Conservation (phyloP, 805 yeast genomes). For the Kuraishia ogatae region DNA sequence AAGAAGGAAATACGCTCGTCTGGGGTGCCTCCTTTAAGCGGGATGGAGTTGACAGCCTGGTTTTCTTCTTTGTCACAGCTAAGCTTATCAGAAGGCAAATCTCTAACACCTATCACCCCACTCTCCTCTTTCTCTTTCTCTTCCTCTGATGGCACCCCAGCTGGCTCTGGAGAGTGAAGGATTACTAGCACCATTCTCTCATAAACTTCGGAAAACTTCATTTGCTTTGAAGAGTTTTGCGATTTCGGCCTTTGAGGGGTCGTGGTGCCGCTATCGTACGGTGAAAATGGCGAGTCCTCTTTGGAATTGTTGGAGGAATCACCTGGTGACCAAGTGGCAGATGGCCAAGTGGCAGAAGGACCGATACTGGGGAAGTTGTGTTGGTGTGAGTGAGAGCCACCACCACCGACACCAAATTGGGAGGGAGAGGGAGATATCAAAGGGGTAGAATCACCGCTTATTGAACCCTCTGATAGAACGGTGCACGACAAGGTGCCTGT, state of each 20-base stretch:
- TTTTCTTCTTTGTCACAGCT: not conserved
- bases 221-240: conserved; percentile 5
- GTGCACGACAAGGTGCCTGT: not conserved
- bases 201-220: conserved; percentile 59
- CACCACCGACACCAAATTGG: not conserved
- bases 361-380: not conserved
- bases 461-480: not conserved
- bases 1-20: conserved; percentile 65
- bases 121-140: conserved; percentile 5
- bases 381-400: not conserved
- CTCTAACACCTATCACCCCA: not conserved
- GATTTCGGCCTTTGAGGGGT: conserved; percentile 14
- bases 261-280: not conserved
- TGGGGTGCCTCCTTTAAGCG: conserved; percentile 53
- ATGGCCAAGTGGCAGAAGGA: not conserved
- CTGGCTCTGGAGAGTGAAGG: conserved; percentile 62
- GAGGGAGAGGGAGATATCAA: not conserved
- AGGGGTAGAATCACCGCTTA: not conserved
- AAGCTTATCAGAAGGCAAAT: not conserved
- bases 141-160: not conserved
- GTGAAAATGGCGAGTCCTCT: not conserved
- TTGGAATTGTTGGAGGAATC: not conserved
- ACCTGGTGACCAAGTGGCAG: not conserved
- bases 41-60: conserved; percentile 22
- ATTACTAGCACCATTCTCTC: conserved; percentile 67